Evolutionary conservation across 2,329 filamentous ascomycete species (phyloP).

Genomic region (Hirsutella rhossiliensis): DNA sequence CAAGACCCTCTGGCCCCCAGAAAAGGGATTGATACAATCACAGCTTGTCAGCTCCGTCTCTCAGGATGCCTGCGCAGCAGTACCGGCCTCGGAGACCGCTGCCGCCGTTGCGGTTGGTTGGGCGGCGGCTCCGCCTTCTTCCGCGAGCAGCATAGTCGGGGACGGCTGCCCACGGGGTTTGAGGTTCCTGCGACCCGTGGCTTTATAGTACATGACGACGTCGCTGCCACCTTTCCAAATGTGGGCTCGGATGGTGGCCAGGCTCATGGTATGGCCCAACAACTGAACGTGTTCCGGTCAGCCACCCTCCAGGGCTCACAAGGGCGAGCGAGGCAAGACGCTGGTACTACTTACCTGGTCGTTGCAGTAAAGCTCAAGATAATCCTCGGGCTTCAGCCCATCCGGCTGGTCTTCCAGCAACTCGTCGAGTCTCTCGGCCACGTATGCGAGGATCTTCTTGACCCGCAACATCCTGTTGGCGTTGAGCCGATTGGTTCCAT

Average conservation of each 20-base stretch:
- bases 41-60: no score
- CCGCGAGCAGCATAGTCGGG: conserved; percentile 6
- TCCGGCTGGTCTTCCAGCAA: conserved; percentile 43
- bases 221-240: conserved; percentile 95
- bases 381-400: conserved; percentile 71
- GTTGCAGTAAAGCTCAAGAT: conserved; percentile 90
- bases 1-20: no score
- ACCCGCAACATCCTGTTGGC: conserved; percentile 94
- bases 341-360: conserved; percentile 53
- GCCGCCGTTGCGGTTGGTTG: conserved; percentile 4
- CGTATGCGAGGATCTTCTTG: conserved; percentile 85
- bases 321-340: neutral
- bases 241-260: conserved; percentile 85
- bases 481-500: conserved; percentile 83
- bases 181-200: conserved; percentile 70
- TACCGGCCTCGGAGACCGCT: conserved; percentile 6
- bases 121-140: conserved; percentile 9
- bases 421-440: conserved; percentile 81
- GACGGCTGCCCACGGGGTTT: conserved; percentile 7
- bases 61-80: conserved; percentile 4
- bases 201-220: conserved; percentile 80
- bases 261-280: conserved; percentile 72
- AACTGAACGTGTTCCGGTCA: conserved; percentile 26
- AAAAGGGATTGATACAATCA: no score
- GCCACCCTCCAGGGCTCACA: neutral